Base-by-base conservation (phyloP, 345 rosid genomes). In the Lepidium aucheri region DNA sequence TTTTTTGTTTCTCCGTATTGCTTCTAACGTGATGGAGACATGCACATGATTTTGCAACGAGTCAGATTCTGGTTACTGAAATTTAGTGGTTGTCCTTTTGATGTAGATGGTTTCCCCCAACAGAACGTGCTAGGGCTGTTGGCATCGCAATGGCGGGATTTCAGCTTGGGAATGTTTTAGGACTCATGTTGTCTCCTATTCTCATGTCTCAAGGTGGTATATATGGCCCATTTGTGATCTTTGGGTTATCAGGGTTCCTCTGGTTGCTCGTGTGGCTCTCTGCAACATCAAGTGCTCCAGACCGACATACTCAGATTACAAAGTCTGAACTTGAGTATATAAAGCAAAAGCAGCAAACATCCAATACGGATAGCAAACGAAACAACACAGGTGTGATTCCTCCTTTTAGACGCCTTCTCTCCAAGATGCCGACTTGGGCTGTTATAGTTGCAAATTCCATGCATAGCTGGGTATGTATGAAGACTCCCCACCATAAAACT, bases 111-210 rank as follows among this genome's bases (percentile, higher is more conserved):
- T 93, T 88, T 80, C 99, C 99, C 8, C 69, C 78, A 54, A 88
- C 92, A 49, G 99, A 93, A 79, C 88, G 94, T 53, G 77, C 97
- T 53, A 93, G 97, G 66, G 97, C 97, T 12, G 97, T 90, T 53
- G 92, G 85, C 22, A 84, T 93, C 32, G 97, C 99, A 53, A 93
- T 93, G 99, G 99, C 88, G 26, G 96, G 96, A 53, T 90, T 93
- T 81, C 91, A 84, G 70, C 87, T 89, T 72, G 99, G 99, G 74
- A 86, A 82, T 80, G 94, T 94, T 17, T 70, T 86, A 65, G 99
- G 99, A 66, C 95, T 93, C 47, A 60, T 73, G 60, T 76, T 90
- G 60, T 88, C 97, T 68, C 97, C 99, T 43, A 90, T 90, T 74
- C 92, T 93, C 43, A 90, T 90, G 94, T 86, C 90, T 32, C 80